Evolutionary conservation across 208 protist species (phyloP).

Genomic region (Wallacemonas sp.): DNA sequence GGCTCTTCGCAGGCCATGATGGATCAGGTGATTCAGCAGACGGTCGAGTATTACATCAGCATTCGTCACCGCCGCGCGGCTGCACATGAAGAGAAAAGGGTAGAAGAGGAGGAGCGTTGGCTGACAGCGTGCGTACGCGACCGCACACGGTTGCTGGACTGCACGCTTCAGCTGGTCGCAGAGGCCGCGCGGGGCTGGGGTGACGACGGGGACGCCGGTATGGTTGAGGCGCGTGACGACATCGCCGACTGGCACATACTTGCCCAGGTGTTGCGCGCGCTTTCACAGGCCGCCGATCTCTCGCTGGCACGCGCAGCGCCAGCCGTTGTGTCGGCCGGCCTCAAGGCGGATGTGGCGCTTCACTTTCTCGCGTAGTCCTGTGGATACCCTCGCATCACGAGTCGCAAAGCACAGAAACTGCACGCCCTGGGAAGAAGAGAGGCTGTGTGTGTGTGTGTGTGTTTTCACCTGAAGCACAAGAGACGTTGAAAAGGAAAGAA

Average conservation of each 20-base stretch:
- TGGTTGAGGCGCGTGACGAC: neutral
- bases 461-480: too few relatives aligned
- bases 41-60: conserved; percentile 24
- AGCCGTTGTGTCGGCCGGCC: conserved; percentile 32
- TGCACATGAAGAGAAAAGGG: neutral
- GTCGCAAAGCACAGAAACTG: too few relatives aligned
- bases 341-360: conserved; percentile 23
- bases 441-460: too few relatives aligned
- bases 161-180: conserved; percentile 27
- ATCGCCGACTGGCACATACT: conserved; percentile 8
- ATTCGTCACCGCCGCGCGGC: conserved; percentile 16
- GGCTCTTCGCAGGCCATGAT: conserved; percentile 15
- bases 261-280: conserved; percentile 14
- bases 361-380: conserved; percentile 22
- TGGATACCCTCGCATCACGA: too few relatives aligned
- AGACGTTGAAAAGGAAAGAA: neutral
- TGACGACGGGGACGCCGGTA: too few relatives aligned
- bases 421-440: too few relatives aligned
- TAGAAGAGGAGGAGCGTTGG: conserved; percentile 8
- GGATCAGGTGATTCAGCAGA: conserved; percentile 22
- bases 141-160: conserved; percentile 22
- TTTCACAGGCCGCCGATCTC: conserved; percentile 14
- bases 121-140: conserved; percentile 5
- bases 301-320: conserved; percentile 30
- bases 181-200: conserved; percentile 1